phyloP scores from a whole-genome alignment of 768 basidiomycete genomes.

The Tulasnella sp. region DNA sequence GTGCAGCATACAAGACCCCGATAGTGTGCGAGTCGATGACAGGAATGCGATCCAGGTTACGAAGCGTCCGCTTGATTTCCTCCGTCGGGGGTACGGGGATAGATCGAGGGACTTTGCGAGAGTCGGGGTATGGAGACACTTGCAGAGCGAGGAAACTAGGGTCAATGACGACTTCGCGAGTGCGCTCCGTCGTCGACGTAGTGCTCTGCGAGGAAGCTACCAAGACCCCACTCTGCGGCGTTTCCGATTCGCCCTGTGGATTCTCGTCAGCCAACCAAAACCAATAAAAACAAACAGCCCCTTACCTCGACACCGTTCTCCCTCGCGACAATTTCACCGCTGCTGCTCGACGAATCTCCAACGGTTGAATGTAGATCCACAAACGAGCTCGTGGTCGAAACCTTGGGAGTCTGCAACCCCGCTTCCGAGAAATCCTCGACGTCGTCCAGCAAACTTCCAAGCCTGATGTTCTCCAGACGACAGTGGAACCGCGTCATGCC shows the following conservation, averaged over 20 bases:
- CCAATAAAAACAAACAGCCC: background rate
- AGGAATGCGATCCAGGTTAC: conserved; percentile 73
- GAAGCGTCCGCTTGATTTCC: conserved; percentile 54
- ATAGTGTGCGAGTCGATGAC: conserved; percentile 98
- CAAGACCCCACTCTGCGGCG: background rate
- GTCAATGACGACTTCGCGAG: conserved; percentile 64
- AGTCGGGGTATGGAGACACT: conserved; percentile 66
- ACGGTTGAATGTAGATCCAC: background rate
- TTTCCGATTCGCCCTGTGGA: background rate
- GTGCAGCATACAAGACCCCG: conserved; percentile 92
- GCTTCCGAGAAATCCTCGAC: conserved; percentile 30
- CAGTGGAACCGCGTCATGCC: conserved; percentile 83
- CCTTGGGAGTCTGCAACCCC: conserved; percentile 30
- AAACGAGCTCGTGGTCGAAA: conserved; percentile 1
- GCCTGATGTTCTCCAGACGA: conserved; percentile 81
- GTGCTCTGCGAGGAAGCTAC: background rate
- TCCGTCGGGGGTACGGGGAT: conserved; percentile 48
- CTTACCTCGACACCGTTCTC: background rate
- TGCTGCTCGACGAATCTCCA: background rate
- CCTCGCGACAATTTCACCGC: background rate
- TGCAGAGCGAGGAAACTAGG: conserved; percentile 84
- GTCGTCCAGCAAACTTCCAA: conserved; percentile 56
- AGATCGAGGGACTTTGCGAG: conserved; percentile 45
- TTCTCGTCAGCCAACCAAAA: background rate
- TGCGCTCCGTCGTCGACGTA: background rate